Evolutionary conservation across 441 rosid genomes (phyloP), one percentile per base, ranked within the genome.

Genomic region (Pelargonium exstipulatum): DNA sequence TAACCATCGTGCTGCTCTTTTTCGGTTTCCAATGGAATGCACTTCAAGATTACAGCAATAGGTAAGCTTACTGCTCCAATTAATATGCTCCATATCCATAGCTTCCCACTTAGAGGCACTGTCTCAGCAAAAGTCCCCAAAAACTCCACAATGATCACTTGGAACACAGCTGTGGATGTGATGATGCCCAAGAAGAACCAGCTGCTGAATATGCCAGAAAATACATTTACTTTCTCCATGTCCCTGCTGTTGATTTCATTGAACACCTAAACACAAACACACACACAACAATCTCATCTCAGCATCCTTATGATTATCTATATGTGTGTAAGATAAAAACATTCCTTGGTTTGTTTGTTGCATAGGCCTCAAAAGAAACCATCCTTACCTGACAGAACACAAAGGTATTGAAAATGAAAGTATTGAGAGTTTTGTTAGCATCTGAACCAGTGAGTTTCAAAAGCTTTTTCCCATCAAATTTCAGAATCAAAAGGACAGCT

Each of bases 341-440:
- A 29, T 29, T 3, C 35, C 35, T 29, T 29, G 35, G 35, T 29
- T 29, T 29, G 35, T 29, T 29, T 29, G 35, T 29, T 29, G 35
- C 35, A 29, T 29, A 29, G 35, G 35, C 35, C 3, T 2, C 35
- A 14, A 66, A 65, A 20, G 62, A 71, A 22, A 13, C 65, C 7
- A 46, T 12, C 20, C 40, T 55, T 72, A 85, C 87, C 84, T 83
- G 87, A 66, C 84, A 83, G 72, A 83, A 83, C 42, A 83, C 87
- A 16, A 83, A 83, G 29, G 82, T 61, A 40, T 83, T 83, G 79
- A 88, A 88, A 72, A 88, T 81, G 73, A 88, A 67, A n/a, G 89
- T 88, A 74, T 88, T 82, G 55, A 86, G 84, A 40, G 76, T 24
- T 18, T 67, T 75, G 22, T 83, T 84, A 8, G 92, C 81, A 55